Evolutionary conservation across 805 yeast genomes (phyloP), one percentile per base, ranked within the genome.

Genomic region (Yamadazyma endophytica): DNA sequence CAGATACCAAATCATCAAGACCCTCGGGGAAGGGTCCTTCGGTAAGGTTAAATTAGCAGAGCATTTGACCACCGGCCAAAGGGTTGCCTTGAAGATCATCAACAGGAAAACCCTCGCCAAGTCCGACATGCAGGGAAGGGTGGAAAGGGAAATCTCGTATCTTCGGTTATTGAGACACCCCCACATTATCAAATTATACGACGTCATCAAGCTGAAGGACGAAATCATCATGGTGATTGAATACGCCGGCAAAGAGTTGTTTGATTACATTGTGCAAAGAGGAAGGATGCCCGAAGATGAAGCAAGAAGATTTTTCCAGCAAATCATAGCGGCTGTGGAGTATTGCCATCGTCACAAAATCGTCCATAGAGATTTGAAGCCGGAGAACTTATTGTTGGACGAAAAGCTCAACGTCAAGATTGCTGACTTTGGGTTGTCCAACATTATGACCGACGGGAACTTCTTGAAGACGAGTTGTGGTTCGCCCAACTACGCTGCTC

Each of bases 171-270:
- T 90, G 39, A 77, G 96, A 57, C 97, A 90, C 59, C 97, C 96
- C 3, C 97, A 90, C 58, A 90, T 90, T 58, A 90, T 90, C 64
- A 90, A 90, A 59, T 68, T 90, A 30, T 89, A 88, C 61, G 97
- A 90, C 56, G 97, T 90, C 26, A 89, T 90, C 55, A 89, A 89
- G 58, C 83, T 95, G 25, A 85, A 85, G 48, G 96, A 90, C 47
- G 97, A 90, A 52, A 90, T 90, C 46, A 84, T 90, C 49, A 90
- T 90, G 96, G 97, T 90, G 17, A 87, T 90, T 50, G 97, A 90
- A 61, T 90, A 75, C 53, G 97, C 97, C 1, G 95, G 95, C n/a
- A 86, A 86, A 46, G 97, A 89, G 61, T 72, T 90, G 49, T 90
- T 90, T 51, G 97, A 90, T 50, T 89, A 90, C 54, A 90, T 89